phyloP scores from a whole-genome alignment of 345 rosid genomes.

The Turritis glabra region DNA sequence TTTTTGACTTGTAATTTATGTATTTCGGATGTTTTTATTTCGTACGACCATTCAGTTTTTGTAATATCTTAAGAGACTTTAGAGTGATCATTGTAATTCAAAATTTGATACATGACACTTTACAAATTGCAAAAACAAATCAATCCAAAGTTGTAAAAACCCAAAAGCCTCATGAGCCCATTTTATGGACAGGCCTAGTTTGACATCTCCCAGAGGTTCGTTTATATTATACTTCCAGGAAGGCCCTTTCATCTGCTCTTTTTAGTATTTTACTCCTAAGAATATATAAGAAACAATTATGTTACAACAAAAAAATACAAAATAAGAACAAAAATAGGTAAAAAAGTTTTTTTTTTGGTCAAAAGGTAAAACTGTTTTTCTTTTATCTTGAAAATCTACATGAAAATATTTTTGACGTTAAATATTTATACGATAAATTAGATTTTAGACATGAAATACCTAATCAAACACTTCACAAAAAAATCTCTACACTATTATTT shows the following conservation, averaged over 20 bases:
- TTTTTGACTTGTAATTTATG: background rate
- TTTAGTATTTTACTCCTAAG: background rate
- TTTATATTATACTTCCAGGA: background rate
- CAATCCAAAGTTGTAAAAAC: background rate
- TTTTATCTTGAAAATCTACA: background rate
- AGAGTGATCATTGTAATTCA: constrained; percentile 41
- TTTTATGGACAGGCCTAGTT: background rate
- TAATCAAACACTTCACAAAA: background rate
- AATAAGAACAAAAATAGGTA: background rate
- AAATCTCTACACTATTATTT: too few relatives aligned
- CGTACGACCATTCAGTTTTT: background rate
- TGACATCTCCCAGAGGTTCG: background rate
- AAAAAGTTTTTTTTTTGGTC: background rate
- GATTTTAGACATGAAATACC: background rate
- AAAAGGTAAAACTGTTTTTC: too few relatives aligned
- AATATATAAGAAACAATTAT: background rate
- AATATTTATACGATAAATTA: background rate
- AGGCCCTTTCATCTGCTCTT: too few relatives aligned
- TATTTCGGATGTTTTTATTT: background rate
- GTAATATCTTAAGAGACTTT: background rate
- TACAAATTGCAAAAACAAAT: background rate
- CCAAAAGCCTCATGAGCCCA: constrained; percentile 11
- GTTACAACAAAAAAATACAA: too few relatives aligned
- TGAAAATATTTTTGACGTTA: background rate
- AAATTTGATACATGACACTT: background rate